Conservation (phyloP, 2,329 filamentous ascomycete species). For the Huntiella abstrusa region DNA sequence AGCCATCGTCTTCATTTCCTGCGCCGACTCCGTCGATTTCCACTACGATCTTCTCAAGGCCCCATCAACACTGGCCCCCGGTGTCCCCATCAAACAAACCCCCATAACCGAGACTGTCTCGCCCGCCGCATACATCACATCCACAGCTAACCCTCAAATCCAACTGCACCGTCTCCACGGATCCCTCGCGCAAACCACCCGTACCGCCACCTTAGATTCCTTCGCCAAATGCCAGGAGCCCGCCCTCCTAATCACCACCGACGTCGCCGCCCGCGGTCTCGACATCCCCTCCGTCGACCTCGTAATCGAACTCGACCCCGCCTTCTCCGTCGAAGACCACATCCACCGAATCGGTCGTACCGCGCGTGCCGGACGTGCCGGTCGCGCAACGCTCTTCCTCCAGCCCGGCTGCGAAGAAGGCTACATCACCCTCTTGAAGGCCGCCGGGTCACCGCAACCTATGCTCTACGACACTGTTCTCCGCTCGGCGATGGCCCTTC, state of each 20-base stretch:
- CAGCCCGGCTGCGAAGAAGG: slow-evolving; percentile 82
- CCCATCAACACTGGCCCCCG: slow-evolving; percentile 14
- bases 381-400: slow-evolving; percentile 75
- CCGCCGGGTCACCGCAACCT: slow-evolving; percentile 27
- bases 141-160: slow-evolving; percentile 52
- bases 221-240: slow-evolving; percentile 60
- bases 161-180: slow-evolving; percentile 76
- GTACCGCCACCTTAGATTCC: slow-evolving; percentile 66
- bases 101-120: slow-evolving; percentile 41
- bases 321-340: slow-evolving; percentile 84
- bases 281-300: slow-evolving; percentile 90
- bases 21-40: slow-evolving; percentile 91
- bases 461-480: slow-evolving; percentile 35
- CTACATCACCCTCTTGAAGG: slow-evolving; percentile 57
- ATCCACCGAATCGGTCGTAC: slow-evolving; percentile 89
- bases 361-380: slow-evolving; percentile 75
- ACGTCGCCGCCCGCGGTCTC: slow-evolving; percentile 86
- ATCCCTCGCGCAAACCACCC: slow-evolving; percentile 70
- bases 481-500: slow-evolving; percentile 44
- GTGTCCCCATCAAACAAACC: slow-evolving; percentile 16
- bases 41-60: slow-evolving; percentile 61
- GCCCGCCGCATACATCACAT: slow-evolving; percentile 53
- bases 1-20: slow-evolving; percentile 89
- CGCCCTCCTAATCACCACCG: slow-evolving; percentile 76
- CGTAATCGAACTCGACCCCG: slow-evolving; percentile 89